phyloP scores from a whole-genome alignment of 768 basidiomycete genomes.

The Psilocybe azurescens region DNA sequence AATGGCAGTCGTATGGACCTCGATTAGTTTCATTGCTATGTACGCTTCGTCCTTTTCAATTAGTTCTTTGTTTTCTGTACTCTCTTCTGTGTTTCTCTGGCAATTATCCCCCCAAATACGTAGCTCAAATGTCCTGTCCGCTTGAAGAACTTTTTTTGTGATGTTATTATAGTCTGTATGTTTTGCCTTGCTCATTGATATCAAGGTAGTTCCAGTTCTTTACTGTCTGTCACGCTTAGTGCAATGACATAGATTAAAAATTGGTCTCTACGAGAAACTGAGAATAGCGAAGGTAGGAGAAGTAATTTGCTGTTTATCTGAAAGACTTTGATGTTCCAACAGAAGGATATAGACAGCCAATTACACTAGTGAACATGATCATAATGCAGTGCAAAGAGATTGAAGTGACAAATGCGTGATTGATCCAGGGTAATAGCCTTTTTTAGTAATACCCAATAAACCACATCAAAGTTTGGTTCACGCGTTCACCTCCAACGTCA shows the following conservation, averaged over 20 bases:
- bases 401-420: conserved; percentile 19
- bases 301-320: too few relatives aligned
- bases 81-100: conserved; percentile 5
- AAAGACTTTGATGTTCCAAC: not conserved
- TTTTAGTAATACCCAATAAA: conserved; percentile 1
- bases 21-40: conserved; percentile 41
- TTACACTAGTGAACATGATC: not conserved
- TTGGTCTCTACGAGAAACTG: too few relatives aligned
- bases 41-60: conserved; percentile 18
- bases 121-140: not conserved
- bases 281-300: too few relatives aligned
- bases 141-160: conserved; percentile 1
- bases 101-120: conserved; percentile 2
- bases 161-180: conserved; percentile 12
- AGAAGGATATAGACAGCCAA: not conserved
- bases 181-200: not conserved
- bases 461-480: conserved; percentile 24
- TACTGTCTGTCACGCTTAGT: not conserved
- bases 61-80: conserved; percentile 15
- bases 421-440: conserved; percentile 15
- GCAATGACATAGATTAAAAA: not conserved
- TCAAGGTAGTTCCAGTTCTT: not conserved
- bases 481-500: conserved; percentile 27
- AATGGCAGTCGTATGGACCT: conserved; percentile 56
- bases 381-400: not conserved